Percentiles rank a stretch among this genome's conserved stretches.
phyloP scores from a whole-genome alignment of 768 basidiomycete species.

The Favolaschia claudopus region DNA sequence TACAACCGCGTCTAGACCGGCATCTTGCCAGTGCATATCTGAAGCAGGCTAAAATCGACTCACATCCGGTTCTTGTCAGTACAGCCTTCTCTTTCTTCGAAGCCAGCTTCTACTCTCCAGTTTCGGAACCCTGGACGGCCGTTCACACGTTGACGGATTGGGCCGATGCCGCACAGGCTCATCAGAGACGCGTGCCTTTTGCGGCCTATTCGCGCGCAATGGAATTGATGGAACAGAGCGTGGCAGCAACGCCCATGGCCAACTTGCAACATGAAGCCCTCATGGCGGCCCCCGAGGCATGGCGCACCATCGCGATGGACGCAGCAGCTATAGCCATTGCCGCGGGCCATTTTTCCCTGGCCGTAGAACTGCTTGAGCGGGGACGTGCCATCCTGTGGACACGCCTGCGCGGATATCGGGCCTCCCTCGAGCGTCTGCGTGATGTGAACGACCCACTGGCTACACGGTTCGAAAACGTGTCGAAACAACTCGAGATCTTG shows the following conservation, averaged over 20 bases:
- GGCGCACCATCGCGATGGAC: conserved; percentile 28
- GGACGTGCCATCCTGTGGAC: conserved; percentile 33
- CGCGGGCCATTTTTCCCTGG: conserved; percentile 20
- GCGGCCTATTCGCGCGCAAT: conserved; percentile 10
- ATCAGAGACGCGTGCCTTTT: neutral
- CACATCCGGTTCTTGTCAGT: neutral
- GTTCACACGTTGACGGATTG: neutral
- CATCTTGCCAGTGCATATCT: conserved; percentile 2
- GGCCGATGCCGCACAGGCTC: neutral
- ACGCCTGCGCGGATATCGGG: conserved; percentile 6
- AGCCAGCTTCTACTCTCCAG: neutral
- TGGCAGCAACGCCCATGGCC: neutral
- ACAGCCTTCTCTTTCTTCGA: neutral
- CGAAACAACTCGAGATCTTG: conserved; percentile 16
- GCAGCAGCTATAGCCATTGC: conserved; percentile 37
- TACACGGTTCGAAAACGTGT: conserved; percentile 2
- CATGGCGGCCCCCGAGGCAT: neutral
- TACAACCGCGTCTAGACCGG: neutral
- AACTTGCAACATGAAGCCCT: conserved; percentile 9
- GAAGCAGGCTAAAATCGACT: neutral
- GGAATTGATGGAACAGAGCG: conserved; percentile 5
- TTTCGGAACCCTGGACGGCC: neutral
- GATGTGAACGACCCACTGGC: neutral
- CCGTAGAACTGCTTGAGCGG: conserved; percentile 35
- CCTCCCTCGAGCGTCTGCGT: conserved; percentile 13